Conservation (phyloP, 2,329 filamentous ascomycete genomes). For the Colletotrichum godetiae region DNA sequence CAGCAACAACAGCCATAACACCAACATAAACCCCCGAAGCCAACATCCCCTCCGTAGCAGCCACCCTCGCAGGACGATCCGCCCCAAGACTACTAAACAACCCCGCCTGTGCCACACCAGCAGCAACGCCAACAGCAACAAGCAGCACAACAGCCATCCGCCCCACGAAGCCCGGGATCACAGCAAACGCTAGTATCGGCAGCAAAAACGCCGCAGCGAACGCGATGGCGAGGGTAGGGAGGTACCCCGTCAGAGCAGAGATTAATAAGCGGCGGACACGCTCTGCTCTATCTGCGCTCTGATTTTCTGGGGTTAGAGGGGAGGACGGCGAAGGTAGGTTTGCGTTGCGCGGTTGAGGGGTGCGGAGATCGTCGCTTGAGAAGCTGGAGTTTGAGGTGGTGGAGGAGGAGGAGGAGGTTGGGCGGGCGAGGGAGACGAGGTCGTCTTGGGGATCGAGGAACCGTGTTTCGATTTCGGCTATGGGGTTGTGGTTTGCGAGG, state of each 20-base stretch:
- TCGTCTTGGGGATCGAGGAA: slow-evolving; percentile 69
- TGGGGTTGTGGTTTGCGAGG: slow-evolving; percentile 63
- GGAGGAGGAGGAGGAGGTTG: background rate
- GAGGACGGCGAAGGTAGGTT: background rate
- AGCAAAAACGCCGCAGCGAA: slow-evolving; percentile 64
- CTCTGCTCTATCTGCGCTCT: slow-evolving; percentile 6
- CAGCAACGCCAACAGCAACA: slow-evolving; percentile 57
- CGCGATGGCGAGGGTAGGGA: slow-evolving; percentile 52
- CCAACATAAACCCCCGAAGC: slow-evolving; percentile 48
- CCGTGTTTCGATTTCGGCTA: slow-evolving; percentile 68
- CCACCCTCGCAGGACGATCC: slow-evolving; percentile 32
- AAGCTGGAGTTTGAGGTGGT: background rate
- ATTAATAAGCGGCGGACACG: background rate
- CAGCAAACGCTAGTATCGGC: slow-evolving; percentile 68
- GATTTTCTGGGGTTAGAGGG: background rate
- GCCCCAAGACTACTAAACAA: slow-evolving; percentile 40
- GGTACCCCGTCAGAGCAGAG: slow-evolving; percentile 14
- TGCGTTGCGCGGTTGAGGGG: slow-evolving; percentile 31
- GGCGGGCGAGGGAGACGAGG: slow-evolving; percentile 56
- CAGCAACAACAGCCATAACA: slow-evolving; percentile 49
- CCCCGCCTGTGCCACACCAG: slow-evolving; percentile 44
- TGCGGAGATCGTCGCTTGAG: slow-evolving; percentile 25
- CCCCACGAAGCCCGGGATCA: slow-evolving; percentile 66
- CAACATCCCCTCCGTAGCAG: slow-evolving; percentile 37
- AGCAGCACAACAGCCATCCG: slow-evolving; percentile 68